Evolutionary conservation across 352 stramenopile genomes (phyloP).

Genomic region (Phytophthora megakarya): DNA sequence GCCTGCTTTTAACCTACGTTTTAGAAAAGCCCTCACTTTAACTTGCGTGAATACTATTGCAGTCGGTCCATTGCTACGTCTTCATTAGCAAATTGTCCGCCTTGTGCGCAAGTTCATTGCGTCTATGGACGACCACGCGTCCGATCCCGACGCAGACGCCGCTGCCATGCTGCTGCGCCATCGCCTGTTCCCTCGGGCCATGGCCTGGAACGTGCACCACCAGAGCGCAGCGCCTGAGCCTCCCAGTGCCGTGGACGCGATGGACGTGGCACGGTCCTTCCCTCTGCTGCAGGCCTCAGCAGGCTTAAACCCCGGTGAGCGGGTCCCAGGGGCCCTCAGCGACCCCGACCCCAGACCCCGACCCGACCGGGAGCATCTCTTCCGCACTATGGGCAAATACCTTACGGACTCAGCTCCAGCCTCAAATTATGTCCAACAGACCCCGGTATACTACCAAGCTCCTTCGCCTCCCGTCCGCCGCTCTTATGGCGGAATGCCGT

Average conservation of each 20-base stretch:
- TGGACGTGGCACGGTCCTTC: conserved; percentile 46
- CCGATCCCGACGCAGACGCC: conserved; percentile 22
- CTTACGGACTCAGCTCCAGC: conserved; percentile 20
- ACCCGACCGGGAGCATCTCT: conserved; percentile 43
- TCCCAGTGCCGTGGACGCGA: conserved; percentile 10
- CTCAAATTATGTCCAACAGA: conserved; percentile 13
- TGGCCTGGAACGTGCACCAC: conserved; percentile 58
- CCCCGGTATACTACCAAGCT: conserved; percentile 18
- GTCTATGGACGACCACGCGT: conserved; percentile 7
- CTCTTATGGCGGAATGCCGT: conserved; percentile 27
- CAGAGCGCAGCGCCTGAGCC: conserved; percentile 29
- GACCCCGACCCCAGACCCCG: neutral
- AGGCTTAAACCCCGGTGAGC: neutral
- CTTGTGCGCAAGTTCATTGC: conserved; percentile 5
- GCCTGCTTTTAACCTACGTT: no score
- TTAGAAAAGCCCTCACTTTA: no score
- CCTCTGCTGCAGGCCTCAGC: conserved; percentile 42
- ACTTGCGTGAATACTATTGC: neutral
- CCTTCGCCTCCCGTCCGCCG: neutral
- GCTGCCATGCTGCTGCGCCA: conserved; percentile 51
- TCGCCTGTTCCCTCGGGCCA: conserved; percentile 64
- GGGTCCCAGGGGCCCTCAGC: neutral
- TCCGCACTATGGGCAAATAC: conserved; percentile 62
- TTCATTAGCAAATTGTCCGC: conserved; percentile 17
- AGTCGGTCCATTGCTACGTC: neutral